Percentiles rank a stretch among this genome's conserved stretches.
These are phyloP conservation scores for Ettlia oleoabundans DNA, from an alignment of 139 green algal genomes.

Conservation along the genomic window DNA sequence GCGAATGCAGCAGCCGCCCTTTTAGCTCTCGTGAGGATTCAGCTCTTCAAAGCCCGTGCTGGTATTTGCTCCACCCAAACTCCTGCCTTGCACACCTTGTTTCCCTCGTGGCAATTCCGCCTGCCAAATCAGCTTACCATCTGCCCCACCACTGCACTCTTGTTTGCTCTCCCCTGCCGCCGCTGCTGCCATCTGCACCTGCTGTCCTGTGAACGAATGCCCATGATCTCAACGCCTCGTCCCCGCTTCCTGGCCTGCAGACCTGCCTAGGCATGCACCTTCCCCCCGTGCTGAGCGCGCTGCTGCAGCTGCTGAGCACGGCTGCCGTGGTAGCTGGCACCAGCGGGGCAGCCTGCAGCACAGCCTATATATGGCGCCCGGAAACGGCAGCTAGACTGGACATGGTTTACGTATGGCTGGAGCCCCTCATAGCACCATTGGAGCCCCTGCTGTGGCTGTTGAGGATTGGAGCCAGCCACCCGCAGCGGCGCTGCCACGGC, in stretches of 20 bases:
- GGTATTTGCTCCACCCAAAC: too few species aligned
- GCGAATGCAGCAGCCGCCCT: too few species aligned
- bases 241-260: neutral
- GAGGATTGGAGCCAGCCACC: neutral
- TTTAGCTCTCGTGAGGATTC: too few species aligned
- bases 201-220: neutral
- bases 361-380: neutral
- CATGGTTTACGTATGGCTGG: neutral
- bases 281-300: neutral
- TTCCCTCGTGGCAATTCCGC: too few species aligned
- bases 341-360: neutral
- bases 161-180: too few species aligned
- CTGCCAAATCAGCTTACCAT: too few species aligned
- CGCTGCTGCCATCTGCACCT: neutral
- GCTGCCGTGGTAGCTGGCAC: neutral
- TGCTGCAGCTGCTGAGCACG: neutral
- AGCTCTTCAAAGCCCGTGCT: too few species aligned
- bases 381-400: neutral
- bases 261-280: slow-evolving; percentile 2
- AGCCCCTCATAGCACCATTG: slow-evolving; percentile 4
- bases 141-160: too few species aligned
- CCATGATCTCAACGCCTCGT: neutral
- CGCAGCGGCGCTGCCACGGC: slow-evolving; percentile 13
- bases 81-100: too few species aligned
- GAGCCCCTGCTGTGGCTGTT: slow-evolving; percentile 15